Evolutionary conservation across 257 asterid genomes (phyloP), one percentile per base, ranked within the genome.

Genomic region (Knoxia roxburghii): DNA sequence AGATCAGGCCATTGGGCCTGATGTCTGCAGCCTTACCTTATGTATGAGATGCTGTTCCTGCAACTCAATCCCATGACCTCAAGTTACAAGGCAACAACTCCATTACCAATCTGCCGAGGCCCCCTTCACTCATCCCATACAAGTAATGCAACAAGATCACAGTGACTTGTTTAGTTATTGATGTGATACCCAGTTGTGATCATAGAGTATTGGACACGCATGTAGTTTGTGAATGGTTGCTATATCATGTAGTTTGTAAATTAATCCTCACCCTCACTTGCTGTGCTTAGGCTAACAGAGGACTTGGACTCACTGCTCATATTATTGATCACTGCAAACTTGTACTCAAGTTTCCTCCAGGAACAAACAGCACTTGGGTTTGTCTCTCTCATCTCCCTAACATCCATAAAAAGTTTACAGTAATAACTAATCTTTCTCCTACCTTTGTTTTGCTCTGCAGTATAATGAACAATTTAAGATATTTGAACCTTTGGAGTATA

Each of bases 281-380:
- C 63, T 4, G 23, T 33, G 21, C 84, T 78, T 79, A 94, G 97
- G 99, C 92, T 52, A 85, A 88, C 81, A 81, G 93, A 80, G 99
- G 97, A 41, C 87, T 90, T 45, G 99, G 99, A 65, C 95, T 94
- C 72, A 88, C 89, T 56, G 96, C 97, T 72, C 83, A 84, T 61
- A 85, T 88, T 46, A 72, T 94, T 68, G 99, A 94, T 72, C 97
- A 90, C 68, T 90, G 99, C 76, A 94, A 90, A 75, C 67, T 94
- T 69, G 75, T 88, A 64, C 95, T 94, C 79, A 88, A 94, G 85
- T 94, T 94, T 73, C 97, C 99, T 18, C 50, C 78, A 78, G 97
- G 96, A 76, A 94, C 99, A 65, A 90, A 94, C 71, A 94, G 97
- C 79, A 90, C 97, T 60, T 94, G 97, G 99, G 99, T 89, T 66